Evolutionary conservation across 106 monocot genomes (phyloP).

Genomic region (Allium sativum): DNA sequence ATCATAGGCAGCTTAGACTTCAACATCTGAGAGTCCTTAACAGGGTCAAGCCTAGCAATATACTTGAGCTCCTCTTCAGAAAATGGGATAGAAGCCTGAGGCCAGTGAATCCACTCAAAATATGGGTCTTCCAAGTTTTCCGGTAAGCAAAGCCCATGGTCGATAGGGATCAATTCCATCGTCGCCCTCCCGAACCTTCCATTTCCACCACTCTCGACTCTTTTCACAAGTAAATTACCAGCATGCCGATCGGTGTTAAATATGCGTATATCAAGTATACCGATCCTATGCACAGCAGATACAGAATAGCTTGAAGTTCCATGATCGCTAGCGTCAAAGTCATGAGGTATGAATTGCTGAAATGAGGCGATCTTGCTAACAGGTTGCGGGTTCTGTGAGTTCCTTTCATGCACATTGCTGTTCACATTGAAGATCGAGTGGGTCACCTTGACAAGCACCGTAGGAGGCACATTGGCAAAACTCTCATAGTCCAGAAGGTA

Average conservation of each 20-base stretch:
- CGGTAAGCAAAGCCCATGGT: slow-evolving; percentile 86
- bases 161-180: slow-evolving; percentile 74
- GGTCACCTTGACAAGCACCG: slow-evolving; percentile 69
- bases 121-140: slow-evolving; percentile 89
- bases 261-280: slow-evolving; percentile 74
- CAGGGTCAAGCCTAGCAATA: slow-evolving; percentile 68
- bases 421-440: slow-evolving; percentile 64
- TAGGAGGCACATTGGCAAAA: slow-evolving; percentile 88
- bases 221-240: slow-evolving; percentile 60
- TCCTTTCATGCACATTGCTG: slow-evolving; percentile 12
- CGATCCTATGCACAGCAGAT: slow-evolving; percentile 76
- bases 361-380: slow-evolving; percentile 85
- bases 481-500: slow-evolving; percentile 67
- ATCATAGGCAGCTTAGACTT: slow-evolving; percentile 76
- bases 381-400: slow-evolving; percentile 10
- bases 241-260: slow-evolving; percentile 85
- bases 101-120: slow-evolving; percentile 98
- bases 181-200: slow-evolving; percentile 34
- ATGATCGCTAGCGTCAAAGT: slow-evolving; percentile 91
- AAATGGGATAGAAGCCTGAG: slow-evolving; percentile 85
- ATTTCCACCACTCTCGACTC: slow-evolving; percentile 19
- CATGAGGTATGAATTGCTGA: slow-evolving; percentile 80
- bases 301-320: slow-evolving; percentile 85
- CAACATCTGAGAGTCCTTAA: slow-evolving; percentile 50
- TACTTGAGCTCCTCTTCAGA: slow-evolving; percentile 84